Percentiles rank a stretch among this genome's conserved stretches.
Conservation (phyloP, 208 protist species). For the Crithidia mellificae region DNA sequence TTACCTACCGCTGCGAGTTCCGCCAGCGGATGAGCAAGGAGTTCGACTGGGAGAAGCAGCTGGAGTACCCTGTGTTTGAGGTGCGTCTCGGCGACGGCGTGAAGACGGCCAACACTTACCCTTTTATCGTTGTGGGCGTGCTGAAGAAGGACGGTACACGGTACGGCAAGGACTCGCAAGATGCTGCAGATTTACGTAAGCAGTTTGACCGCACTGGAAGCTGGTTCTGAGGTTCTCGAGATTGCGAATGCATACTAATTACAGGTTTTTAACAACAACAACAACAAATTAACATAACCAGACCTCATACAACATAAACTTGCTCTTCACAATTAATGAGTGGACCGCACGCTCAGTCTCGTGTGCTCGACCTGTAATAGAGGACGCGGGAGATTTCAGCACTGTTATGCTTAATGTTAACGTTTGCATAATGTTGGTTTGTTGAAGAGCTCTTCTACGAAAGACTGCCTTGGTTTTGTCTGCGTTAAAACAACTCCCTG, state of each 20-base stretch:
- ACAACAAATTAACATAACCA: no score
- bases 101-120: constrained; percentile 63
- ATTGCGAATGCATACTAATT: neutral
- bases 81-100: constrained; percentile 85
- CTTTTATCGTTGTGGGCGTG: constrained; percentile 88
- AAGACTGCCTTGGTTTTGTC: no score
- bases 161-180: constrained; percentile 89
- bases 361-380: no score
- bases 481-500: no score
- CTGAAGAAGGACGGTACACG: constrained; percentile 88
- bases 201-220: constrained; percentile 84
- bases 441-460: no score
- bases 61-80: constrained; percentile 90
- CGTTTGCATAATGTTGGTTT: no score
- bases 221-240: constrained; percentile 63
- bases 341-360: no score
- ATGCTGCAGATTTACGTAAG: constrained; percentile 85
- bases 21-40: constrained; percentile 60
- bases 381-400: no score
- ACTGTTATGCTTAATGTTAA: no score
- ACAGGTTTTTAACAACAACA: neutral
- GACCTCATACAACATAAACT: no score
- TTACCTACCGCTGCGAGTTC: constrained; percentile 86
- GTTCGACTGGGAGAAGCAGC: constrained; percentile 70
- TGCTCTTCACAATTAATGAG: no score